phyloP scores from a whole-genome alignment of 768 basidiomycete species.

The Rhodocollybia butyracea region DNA sequence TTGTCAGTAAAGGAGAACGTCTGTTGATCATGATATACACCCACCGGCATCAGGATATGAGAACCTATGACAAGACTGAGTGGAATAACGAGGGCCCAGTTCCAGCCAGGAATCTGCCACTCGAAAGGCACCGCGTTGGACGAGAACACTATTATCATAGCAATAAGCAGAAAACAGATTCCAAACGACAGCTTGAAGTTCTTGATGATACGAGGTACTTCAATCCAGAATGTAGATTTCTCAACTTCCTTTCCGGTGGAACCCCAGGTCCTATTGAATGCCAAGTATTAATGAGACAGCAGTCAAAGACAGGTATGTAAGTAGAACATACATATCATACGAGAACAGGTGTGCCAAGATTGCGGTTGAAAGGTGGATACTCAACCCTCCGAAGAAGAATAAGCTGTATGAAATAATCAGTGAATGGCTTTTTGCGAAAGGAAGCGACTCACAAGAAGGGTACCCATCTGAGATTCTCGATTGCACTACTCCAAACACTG shows the following conservation, averaged over 20 bases:
- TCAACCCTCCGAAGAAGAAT: constrained; percentile 76
- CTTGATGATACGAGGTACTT: constrained; percentile 79
- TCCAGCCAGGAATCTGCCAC: constrained; percentile 61
- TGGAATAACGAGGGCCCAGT: constrained; percentile 76
- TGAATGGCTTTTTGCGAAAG: not conserved
- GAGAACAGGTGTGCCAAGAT: constrained; percentile 69
- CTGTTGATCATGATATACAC: constrained; percentile 2
- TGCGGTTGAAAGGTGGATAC: constrained; percentile 67
- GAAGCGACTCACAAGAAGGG: constrained; percentile 65
- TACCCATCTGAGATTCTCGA: constrained; percentile 62
- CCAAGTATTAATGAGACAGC: not conserved
- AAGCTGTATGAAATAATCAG: constrained; percentile 34
- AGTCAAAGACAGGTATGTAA: too few species aligned
- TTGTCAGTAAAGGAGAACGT: constrained; percentile 16
- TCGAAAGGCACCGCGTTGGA: constrained; percentile 53
- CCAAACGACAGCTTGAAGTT: constrained; percentile 76
- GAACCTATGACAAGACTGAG: constrained; percentile 64
- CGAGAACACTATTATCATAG: constrained; percentile 60
- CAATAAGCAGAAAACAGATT: constrained; percentile 55
- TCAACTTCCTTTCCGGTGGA: constrained; percentile 78
- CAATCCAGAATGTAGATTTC: constrained; percentile 85
- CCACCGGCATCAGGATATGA: constrained; percentile 69
- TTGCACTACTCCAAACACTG: constrained; percentile 41
- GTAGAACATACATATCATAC: constrained; percentile 45
- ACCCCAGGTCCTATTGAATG: constrained; percentile 45